Evolutionary conservation across 2,329 filamentous ascomycete species (phyloP).

Genomic region (Blastomyces parvus): DNA sequence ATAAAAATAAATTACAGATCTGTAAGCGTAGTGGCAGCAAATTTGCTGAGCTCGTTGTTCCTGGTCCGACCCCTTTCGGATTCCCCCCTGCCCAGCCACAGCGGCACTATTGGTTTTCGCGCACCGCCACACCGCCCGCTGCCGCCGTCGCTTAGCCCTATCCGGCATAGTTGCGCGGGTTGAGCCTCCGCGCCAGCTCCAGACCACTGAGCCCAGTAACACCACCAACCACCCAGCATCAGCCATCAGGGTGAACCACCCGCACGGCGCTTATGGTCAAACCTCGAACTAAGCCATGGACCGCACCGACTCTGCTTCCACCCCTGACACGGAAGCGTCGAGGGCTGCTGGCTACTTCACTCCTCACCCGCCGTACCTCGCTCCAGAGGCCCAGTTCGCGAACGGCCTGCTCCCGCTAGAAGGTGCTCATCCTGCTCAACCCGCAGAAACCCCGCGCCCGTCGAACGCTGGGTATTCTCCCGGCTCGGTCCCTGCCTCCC

Average conservation of each 20-base stretch:
- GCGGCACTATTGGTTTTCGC: not conserved
- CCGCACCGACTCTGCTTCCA: conserved; percentile 30
- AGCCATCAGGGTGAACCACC: conserved; percentile 2
- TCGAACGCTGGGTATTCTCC: conserved; percentile 24
- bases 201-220: no score
- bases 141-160: not conserved
- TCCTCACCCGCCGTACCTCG: conserved; percentile 26
- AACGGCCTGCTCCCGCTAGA: not conserved
- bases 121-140: not conserved
- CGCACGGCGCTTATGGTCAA: not conserved
- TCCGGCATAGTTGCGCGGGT: not conserved
- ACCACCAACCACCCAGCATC: not conserved
- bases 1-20: no score
- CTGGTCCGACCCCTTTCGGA: no score
- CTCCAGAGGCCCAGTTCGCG: conserved; percentile 17
- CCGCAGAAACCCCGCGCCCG: not conserved
- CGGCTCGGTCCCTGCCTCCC: conserved; percentile 18
- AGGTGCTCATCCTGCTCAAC: not conserved
- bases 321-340: conserved; percentile 33
- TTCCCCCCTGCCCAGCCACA: not conserved
- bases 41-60: no score
- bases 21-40: no score
- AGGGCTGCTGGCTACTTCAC: conserved; percentile 35
- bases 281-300: conserved; percentile 34
- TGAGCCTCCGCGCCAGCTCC: not conserved